Base-by-base conservation (phyloP, 2,329 filamentous ascomycete species). In the Monosporascus sp. region DNA sequence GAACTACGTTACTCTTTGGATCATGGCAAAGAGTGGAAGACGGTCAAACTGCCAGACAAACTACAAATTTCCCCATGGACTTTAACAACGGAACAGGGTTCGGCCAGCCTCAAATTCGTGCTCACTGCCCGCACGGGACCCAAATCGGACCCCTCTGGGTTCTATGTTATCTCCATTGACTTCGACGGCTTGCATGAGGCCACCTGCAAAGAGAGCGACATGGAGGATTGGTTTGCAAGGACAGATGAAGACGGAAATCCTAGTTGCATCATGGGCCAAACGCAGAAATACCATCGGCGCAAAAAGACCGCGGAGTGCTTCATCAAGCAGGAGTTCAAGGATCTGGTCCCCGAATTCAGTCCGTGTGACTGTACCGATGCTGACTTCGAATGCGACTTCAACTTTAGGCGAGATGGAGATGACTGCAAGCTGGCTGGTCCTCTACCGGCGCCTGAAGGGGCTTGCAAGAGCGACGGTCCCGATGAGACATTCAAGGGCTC, bases 381-480 rank as follows among this genome's bases (percentile, higher is more conserved):
- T 36, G 95, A 99, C 69, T 99, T 96, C 68, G 94, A 99, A 72
- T 99, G 94, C 69, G 93, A 97, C 67, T 96, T 89, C 77, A 95
- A 96, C 70, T 97, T 96, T 67, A 75, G 85, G 54, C 82, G 82
- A 61, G 77, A 93, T 57, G 78, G 81, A 50, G 82, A 81, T 49
- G 79, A 86, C 57, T 97, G 94, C 67, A 77, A 84, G 24, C 79
- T 81, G 7, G 81, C 78, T 25, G 85, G 82, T 0, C 75, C 81
- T 3, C 69, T 96, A 44, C 68, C 77, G 2, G 75, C 84, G 2
- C 91, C 92, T 0, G 80, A 88, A 47, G 89, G 83, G 7, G 80
- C 82, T 27, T 99, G 94, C 71, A 83, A 88, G 65, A 69, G 75
- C 2, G 75, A 74, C 37, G 80, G 84, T 43, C 76, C 81, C 3